Conservation (phyloP, 129 eudicot species). For the Logfia minima region DNA sequence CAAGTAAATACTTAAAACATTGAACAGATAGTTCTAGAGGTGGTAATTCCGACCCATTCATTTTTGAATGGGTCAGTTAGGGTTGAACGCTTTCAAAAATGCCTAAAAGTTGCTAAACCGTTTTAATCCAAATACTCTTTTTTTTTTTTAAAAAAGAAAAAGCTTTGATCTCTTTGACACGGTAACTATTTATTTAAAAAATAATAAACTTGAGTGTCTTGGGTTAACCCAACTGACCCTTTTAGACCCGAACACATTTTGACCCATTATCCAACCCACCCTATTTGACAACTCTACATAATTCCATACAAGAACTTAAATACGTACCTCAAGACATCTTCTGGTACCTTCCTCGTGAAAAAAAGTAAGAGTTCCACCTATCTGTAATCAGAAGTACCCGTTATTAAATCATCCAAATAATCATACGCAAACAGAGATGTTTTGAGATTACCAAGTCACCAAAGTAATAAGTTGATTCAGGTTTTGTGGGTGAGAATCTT, state of each 20-base stretch:
- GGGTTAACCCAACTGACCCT: neutral
- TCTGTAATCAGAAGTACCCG: slow-evolving; percentile 47
- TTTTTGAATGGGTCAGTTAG: neutral
- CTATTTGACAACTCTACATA: neutral
- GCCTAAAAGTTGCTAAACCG: neutral
- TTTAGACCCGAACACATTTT: neutral
- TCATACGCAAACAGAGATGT: neutral
- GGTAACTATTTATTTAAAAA: neutral
- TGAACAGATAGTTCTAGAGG: neutral
- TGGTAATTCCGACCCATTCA: neutral
- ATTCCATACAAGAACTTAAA: slow-evolving; percentile 1
- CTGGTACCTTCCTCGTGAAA: slow-evolving; percentile 86
- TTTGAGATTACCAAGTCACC: slow-evolving; percentile 75
- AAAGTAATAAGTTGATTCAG: slow-evolving; percentile 85
- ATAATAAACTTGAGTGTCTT: neutral
- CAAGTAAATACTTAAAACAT: slow-evolving; percentile 8
- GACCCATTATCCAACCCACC: neutral
- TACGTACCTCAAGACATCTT: slow-evolving; percentile 93
- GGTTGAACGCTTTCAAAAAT: neutral
- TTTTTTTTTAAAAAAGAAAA: neutral
- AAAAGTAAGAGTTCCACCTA: slow-evolving; percentile 97
- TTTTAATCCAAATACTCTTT: neutral
- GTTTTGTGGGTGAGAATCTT: slow-evolving; percentile 89
- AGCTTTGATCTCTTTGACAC: neutral
- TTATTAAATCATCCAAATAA: neutral